A percentile compares a stretch with the other conserved stretches of the same genome.
Evolutionary conservation across 2,329 filamentous ascomycete genomes (phyloP).

Genomic region (Cercospora sp.): DNA sequence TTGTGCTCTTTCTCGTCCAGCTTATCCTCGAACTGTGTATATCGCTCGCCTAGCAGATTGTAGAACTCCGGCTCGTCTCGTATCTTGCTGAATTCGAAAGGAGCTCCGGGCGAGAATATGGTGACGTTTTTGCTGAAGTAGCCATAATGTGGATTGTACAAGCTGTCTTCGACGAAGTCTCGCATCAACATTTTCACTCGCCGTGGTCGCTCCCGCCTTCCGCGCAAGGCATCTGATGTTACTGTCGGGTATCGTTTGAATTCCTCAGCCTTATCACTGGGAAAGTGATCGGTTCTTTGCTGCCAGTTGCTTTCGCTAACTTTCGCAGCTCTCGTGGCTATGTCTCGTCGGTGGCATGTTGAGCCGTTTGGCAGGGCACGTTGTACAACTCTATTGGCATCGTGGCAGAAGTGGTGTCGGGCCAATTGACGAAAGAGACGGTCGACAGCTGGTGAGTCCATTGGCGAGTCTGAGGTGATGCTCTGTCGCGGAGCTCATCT

Average conservation of each 20-base stretch:
- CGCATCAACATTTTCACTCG: slow-evolving; percentile 95
- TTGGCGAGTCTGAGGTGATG: slow-evolving; percentile 40
- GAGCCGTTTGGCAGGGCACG: not conserved
- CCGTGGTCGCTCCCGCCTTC: slow-evolving; percentile 71
- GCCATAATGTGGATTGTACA: slow-evolving; percentile 36
- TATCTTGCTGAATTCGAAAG: slow-evolving; percentile 82
- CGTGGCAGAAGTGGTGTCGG: slow-evolving; percentile 58
- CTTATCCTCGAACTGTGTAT: slow-evolving; percentile 84
- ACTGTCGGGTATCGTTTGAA: slow-evolving; percentile 81
- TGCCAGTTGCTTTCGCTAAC: slow-evolving; percentile 76
- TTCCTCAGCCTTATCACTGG: slow-evolving; percentile 75
- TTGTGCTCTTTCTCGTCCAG: slow-evolving; percentile 72
- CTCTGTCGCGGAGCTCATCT: not conserved
- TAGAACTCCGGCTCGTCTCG: slow-evolving; percentile 86
- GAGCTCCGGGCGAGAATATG: slow-evolving; percentile 84
- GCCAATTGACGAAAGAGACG: slow-evolving; percentile 86
- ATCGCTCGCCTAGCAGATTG: slow-evolving; percentile 70
- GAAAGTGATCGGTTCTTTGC: slow-evolving; percentile 73
- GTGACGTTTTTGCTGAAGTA: slow-evolving; percentile 41
- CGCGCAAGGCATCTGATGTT: slow-evolving; percentile 74
- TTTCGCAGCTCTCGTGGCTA: slow-evolving; percentile 36
- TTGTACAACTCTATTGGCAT: slow-evolving; percentile 45
- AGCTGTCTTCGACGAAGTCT: slow-evolving; percentile 89
- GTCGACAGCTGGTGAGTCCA: slow-evolving; percentile 79
- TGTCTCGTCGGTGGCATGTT: slow-evolving; percentile 22